A percentile compares a stretch with the other conserved stretches of the same genome.
phyloP scores from a whole-genome alignment of 2,329 filamentous ascomycete species.

The Aspergillus terreus region DNA sequence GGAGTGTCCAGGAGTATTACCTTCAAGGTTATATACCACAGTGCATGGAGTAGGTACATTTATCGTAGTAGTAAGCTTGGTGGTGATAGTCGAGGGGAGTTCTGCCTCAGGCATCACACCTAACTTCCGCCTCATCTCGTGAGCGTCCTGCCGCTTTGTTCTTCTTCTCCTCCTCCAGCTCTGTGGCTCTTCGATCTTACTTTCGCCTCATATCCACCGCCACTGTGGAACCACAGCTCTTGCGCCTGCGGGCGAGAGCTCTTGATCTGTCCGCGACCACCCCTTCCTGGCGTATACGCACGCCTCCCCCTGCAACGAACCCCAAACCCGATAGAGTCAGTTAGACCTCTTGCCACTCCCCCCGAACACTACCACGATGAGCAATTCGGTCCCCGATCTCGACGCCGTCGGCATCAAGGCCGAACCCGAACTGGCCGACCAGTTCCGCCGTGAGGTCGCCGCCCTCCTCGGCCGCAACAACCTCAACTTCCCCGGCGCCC shows the following conservation, averaged over 20 bases:
- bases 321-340: no score
- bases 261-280: conserved; percentile 3
- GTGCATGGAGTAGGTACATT: no score
- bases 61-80: no score
- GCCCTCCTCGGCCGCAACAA: conserved; percentile 67
- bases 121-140: conserved; percentile 3
- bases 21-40: no score
- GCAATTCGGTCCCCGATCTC: conserved; percentile 39
- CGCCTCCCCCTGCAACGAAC: background rate
- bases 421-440: conserved; percentile 55
- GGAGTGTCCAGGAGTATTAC: no score
- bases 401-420: conserved; percentile 58
- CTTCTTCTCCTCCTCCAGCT: background rate
- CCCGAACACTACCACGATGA: conserved; percentile 23
- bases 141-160: background rate
- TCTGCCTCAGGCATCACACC: conserved; percentile 21
- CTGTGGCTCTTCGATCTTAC: background rate
- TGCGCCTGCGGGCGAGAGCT: conserved; percentile 22
- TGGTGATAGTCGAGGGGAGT: background rate
- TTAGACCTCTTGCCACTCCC: no score
- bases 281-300: background rate
- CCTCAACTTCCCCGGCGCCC: conserved; percentile 76
- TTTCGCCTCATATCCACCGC: conserved; percentile 2
- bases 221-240: conserved; percentile 8
- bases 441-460: conserved; percentile 71